Evolutionary conservation across 768 basidiomycete genomes (phyloP).

Genomic region (Lentinula detonsa): DNA sequence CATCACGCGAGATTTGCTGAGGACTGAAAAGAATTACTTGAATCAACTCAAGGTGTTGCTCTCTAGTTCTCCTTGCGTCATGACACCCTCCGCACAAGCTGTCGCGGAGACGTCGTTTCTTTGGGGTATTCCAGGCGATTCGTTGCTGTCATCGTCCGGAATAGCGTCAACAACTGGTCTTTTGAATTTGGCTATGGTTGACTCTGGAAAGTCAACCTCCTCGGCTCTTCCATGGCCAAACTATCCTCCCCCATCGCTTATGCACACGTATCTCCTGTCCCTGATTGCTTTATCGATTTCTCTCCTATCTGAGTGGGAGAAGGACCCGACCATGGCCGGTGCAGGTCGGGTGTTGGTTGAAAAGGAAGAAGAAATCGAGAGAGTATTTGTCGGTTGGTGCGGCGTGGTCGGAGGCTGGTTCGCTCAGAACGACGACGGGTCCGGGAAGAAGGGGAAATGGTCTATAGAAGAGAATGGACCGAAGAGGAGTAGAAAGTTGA

Average conservation of each 20-base stretch:
- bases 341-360: conserved; percentile 44
- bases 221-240: conserved; percentile 12
- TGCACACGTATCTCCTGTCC: conserved; percentile 32
- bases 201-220: background rate
- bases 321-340: conserved; percentile 50
- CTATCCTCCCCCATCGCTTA: conserved; percentile 29
- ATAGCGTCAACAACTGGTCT: background rate
- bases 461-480: background rate
- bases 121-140: conserved; percentile 10
- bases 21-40: conserved; percentile 40
- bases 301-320: conserved; percentile 30
- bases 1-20: conserved; percentile 41
- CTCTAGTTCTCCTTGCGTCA: conserved; percentile 24
- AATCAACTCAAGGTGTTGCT: conserved; percentile 29
- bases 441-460: background rate
- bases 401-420: conserved; percentile 38
- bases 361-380: conserved; percentile 41
- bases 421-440: background rate
- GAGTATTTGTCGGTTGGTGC: conserved; percentile 44
- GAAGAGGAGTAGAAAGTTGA: conserved; percentile 5
- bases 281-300: conserved; percentile 34
- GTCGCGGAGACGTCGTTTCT: background rate
- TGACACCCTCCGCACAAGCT: background rate
- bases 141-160: conserved; percentile 7
- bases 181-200: background rate